These are phyloP conservation scores for Tricholoma sp. DNA, from an alignment of 768 basidiomycete genomes.

Conservation along the genomic window DNA sequence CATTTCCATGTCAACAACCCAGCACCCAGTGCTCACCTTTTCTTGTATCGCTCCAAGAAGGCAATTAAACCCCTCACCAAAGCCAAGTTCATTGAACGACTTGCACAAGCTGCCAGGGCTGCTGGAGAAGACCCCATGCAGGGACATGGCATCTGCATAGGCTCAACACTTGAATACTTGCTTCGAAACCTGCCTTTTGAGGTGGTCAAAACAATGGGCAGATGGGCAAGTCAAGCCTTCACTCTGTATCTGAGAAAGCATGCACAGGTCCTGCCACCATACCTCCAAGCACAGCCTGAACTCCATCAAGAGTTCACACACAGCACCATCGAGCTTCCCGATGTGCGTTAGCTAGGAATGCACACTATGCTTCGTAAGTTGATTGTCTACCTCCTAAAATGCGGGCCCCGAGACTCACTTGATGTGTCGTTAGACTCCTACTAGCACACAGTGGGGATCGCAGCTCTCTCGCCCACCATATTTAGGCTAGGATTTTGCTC, in stretches of 20 bases:
- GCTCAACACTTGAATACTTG: slow-evolving; percentile 30
- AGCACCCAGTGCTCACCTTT: slow-evolving; percentile 19
- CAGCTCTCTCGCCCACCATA: too few relatives aligned
- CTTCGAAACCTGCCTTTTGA: slow-evolving; percentile 31
- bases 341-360: too few relatives aligned
- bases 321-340: too few relatives aligned
- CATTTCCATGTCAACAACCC: slow-evolving; percentile 28
- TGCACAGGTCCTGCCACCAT: slow-evolving; percentile 12
- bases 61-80: slow-evolving; percentile 21
- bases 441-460: too few relatives aligned
- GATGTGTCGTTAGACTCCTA: too few relatives aligned
- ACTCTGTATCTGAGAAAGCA: slow-evolving; percentile 9
- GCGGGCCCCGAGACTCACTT: too few relatives aligned
- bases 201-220: slow-evolving; percentile 28
- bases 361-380: too few relatives aligned
- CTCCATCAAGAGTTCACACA: too few relatives aligned
- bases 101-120: slow-evolving; percentile 9
- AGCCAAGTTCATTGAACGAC: slow-evolving; percentile 13
- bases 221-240: slow-evolving; percentile 28
- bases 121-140: slow-evolving; percentile 13
- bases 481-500: too few relatives aligned
- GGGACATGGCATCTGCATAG: slow-evolving; percentile 26
- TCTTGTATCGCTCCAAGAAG: slow-evolving; percentile 16
- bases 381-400: too few relatives aligned
- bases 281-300: slow-evolving; percentile 9